Evolutionary conservation across 192 early-diverging fungal genomes (phyloP), one percentile per base, ranked within the genome.

Genomic region (Backusella liffmaniae): DNA sequence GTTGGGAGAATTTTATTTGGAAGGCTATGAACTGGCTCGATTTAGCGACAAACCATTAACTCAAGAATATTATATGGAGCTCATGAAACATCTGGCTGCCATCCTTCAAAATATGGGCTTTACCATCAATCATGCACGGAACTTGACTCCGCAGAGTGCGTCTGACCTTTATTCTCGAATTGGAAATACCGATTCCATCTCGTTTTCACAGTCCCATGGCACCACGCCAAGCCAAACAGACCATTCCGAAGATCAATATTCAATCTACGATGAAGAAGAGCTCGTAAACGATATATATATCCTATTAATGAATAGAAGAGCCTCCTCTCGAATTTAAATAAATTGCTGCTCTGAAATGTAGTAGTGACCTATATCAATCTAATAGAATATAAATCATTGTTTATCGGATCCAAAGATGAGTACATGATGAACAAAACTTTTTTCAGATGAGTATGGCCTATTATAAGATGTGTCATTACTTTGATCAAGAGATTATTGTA

Each of bases 1-100:
- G 21, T 73, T 89, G 39, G 88, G 82, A 9, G 53, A 83, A 44
- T 79, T 84, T 6, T 89, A 89, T 66, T 73, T 89, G 29, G 79
- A 87, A 68, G 85, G 85, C 5, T 89, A 89, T 75, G 88, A 89
- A 74, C 77, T 74, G 21, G 85, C 85, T 13, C 79, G 88, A 21
- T 89, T 89, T 70, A 83, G 86, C 26, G 70, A 74, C 0, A 34
- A 76, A 12, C 73, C 56, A 39, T 56, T 79, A 6, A 80, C 74
- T 13, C 79, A 87, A 74, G 80, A 79, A n/a, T 83, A 87, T 26
- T 87, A 87, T 51, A 76, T 85, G 37, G 84, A 78, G n/a, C 80
- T 87, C 69, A 85, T 87, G 84, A 85, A 85, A 36, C 77, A 79
- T 4, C 37, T 87, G 16, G 83, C 79, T 15, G 78, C 72, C 51